Conservation (phyloP, 371 early-diverging fungal species). For the Smittium culicis region DNA sequence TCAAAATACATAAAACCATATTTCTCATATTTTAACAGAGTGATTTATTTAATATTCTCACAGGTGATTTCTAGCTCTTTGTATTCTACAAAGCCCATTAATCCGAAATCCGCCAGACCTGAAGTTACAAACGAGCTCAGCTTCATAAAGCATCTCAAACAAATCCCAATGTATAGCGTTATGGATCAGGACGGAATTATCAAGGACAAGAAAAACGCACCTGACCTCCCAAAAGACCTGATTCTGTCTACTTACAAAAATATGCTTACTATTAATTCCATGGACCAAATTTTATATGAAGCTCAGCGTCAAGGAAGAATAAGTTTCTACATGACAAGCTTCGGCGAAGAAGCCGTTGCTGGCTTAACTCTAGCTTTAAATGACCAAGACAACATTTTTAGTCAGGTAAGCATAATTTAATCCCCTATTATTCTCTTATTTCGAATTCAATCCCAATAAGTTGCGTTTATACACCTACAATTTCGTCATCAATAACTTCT, state of each 20-base stretch:
- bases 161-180: constrained; percentile 81
- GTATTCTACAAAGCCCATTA: neutral
- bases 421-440: too few species aligned
- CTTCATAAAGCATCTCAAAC: neutral
- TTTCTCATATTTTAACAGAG: too few species aligned
- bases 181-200: constrained; percentile 80
- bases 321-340: constrained; percentile 95
- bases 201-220: constrained; percentile 54
- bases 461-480: too few species aligned
- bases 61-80: too few species aligned
- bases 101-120: neutral
- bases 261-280: constrained; percentile 76
- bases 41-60: too few species aligned
- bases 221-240: constrained; percentile 59
- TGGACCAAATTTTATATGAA: constrained; percentile 90
- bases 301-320: constrained; percentile 97
- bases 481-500: too few species aligned
- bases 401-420: constrained; percentile 44
- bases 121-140: neutral
- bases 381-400: constrained; percentile 74
- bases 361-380: constrained; percentile 81
- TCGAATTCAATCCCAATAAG: too few species aligned
- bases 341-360: constrained; percentile 91
- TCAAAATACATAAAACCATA: too few species aligned
- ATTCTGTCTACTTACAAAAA: constrained; percentile 59